Percentiles rank a stretch among this genome's conserved stretches.
Conservation (phyloP, 345 rosid genomes). For the Nephelium lappaceum region DNA sequence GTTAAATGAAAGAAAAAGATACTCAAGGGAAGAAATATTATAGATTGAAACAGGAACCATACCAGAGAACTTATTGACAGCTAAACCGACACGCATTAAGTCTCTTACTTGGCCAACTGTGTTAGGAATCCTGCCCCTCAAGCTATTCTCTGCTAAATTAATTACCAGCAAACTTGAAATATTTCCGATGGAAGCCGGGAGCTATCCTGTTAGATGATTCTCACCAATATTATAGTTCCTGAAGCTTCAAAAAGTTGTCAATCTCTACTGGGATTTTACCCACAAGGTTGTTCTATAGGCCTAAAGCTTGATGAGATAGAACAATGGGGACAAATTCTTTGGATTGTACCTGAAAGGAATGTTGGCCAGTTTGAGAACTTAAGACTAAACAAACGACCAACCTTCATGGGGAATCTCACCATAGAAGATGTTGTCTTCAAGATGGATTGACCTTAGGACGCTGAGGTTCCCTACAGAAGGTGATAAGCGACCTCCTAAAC, state of each 20-base stretch:
- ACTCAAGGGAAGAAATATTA: no score
- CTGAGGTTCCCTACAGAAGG: no score
- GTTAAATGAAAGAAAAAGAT: no score
- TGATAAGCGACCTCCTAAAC: slow-evolving; percentile 12
- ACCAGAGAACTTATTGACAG: no score
- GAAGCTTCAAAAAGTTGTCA: slow-evolving; percentile 1
- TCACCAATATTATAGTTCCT: background rate
- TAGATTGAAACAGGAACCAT: no score
- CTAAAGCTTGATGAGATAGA: background rate
- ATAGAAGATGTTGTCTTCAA: background rate
- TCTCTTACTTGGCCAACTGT: no score
- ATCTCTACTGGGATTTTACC: slow-evolving; percentile 13
- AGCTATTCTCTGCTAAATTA: background rate
- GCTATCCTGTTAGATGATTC: no score
- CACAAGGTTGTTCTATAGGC: background rate
- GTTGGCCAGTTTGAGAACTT: rapidly evolving
- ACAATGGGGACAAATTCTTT: background rate
- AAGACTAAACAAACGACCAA: slow-evolving; percentile 14
- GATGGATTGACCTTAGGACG: slow-evolving; percentile 19
- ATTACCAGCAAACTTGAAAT: slow-evolving; percentile 1
- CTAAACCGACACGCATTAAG: no score
- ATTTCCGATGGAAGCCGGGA: slow-evolving; percentile 24
- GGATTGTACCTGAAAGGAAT: slow-evolving; percentile 16
- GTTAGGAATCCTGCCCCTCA: slow-evolving; percentile 28
- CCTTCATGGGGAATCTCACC: slow-evolving; percentile 21